Conservation (phyloP, 768 basidiomycete genomes). For the Boletus vinaceobasis region DNA sequence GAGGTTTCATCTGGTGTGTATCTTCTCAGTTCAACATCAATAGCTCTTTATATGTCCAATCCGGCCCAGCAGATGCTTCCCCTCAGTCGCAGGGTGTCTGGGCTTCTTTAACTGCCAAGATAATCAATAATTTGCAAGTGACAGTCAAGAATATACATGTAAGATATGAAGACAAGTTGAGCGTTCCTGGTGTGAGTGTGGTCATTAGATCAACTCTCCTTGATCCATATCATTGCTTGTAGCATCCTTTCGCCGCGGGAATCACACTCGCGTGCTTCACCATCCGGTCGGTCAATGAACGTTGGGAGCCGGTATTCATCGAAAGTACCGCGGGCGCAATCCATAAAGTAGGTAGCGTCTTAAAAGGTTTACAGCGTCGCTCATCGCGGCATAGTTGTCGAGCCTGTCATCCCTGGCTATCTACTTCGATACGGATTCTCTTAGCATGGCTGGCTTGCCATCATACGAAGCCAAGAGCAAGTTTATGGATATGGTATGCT, state of each 20-base stretch:
- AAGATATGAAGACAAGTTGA: constrained; percentile 93
- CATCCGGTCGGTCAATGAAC: constrained; percentile 81
- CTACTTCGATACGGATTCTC: constrained; percentile 93
- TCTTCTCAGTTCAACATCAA: background rate
- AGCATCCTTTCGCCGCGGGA: constrained; percentile 96
- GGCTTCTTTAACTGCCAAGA: constrained; percentile 78
- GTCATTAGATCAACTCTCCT: background rate
- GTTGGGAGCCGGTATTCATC: constrained; percentile 90
- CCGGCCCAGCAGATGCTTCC: constrained; percentile 40
- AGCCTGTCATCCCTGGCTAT: constrained; percentile 82
- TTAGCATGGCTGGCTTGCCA: constrained; percentile 68
- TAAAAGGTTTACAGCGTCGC: background rate
- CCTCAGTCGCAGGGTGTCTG: constrained; percentile 82
- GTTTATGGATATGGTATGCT: constrained; percentile 67
- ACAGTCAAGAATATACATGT: constrained; percentile 95
- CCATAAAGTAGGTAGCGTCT: constrained; percentile 63
- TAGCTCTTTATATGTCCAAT: background rate
- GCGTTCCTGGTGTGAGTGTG: constrained; percentile 79
- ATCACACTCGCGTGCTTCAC: constrained; percentile 85
- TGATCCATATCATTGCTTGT: constrained; percentile 1
- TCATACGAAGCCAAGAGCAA: constrained; percentile 63
- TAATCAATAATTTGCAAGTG: constrained; percentile 95
- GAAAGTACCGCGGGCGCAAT: constrained; percentile 83
- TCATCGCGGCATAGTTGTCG: constrained; percentile 55
- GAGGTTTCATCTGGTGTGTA: constrained; percentile 47